Evolutionary conservation across 192 early-diverging fungal species (phyloP).

Genomic region (Radiomyces spectabilis): DNA sequence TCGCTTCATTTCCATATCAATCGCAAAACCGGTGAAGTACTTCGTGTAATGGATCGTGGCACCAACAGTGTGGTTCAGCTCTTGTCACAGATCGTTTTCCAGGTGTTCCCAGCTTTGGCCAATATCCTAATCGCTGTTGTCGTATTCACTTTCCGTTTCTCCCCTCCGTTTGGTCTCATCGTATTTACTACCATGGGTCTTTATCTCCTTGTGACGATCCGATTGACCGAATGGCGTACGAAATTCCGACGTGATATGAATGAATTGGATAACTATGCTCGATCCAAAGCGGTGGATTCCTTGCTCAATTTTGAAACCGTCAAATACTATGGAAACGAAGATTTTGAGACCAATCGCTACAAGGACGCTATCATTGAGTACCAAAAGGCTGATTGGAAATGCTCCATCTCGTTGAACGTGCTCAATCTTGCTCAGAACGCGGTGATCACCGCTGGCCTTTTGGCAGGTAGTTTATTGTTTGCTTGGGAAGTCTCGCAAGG

Average conservation of each 20-base stretch:
- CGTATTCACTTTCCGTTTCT: constrained; percentile 59
- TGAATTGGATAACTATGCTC: constrained; percentile 78
- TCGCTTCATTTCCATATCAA: constrained; percentile 89
- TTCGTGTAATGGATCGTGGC: constrained; percentile 85
- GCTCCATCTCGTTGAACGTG: constrained; percentile 62
- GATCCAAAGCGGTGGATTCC: constrained; percentile 86
- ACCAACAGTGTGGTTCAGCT: constrained; percentile 67
- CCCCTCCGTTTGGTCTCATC: constrained; percentile 73
- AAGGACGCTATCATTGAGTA: constrained; percentile 66
- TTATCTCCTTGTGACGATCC: constrained; percentile 77
- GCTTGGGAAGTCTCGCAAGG: constrained; percentile 76
- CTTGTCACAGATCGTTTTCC: constrained; percentile 78
- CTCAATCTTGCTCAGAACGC: constrained; percentile 85
- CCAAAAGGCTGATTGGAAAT: constrained; percentile 83
- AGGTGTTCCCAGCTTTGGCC: constrained; percentile 81
- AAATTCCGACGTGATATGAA: constrained; percentile 76
- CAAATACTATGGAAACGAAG: constrained; percentile 93
- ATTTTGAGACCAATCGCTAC: constrained; percentile 79
- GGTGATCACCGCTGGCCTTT: constrained; percentile 78
- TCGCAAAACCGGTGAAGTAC: constrained; percentile 91
- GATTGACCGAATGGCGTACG: constrained; percentile 84
- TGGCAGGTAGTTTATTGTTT: constrained; percentile 74
- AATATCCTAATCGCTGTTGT: constrained; percentile 82
- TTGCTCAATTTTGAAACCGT: constrained; percentile 98
- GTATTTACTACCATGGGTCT: constrained; percentile 81